These are phyloP conservation scores for Ceratocystis ficicola DNA, from an alignment of 2,329 filamentous ascomycete genomes.

Conservation along the genomic window DNA sequence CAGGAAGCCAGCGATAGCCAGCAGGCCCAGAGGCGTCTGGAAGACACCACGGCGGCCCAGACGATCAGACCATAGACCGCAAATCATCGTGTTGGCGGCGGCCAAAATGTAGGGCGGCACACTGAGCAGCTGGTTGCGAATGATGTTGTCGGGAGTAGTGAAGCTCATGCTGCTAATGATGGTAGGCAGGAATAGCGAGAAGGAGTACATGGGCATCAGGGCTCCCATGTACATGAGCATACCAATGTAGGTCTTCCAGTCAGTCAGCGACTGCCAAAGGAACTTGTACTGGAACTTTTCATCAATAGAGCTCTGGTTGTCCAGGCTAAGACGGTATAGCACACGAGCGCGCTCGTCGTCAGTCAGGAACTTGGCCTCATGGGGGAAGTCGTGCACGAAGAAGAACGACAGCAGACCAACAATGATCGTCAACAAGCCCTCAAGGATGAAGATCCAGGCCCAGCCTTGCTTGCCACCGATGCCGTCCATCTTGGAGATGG, in stretches of 20 bases:
- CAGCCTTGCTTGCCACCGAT: slow-evolving; percentile 45
- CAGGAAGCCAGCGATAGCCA: slow-evolving; percentile 63
- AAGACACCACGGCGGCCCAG: slow-evolving; percentile 62
- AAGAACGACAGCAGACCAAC: slow-evolving; percentile 59
- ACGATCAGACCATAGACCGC: slow-evolving; percentile 61
- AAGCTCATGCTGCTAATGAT: slow-evolving; percentile 51
- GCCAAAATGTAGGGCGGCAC: slow-evolving; percentile 34
- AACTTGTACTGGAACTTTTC: slow-evolving; percentile 64
- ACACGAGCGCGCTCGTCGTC: slow-evolving; percentile 59
- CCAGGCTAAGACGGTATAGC: slow-evolving; percentile 53
- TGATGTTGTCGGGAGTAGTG: slow-evolving; percentile 28
- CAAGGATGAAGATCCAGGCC: slow-evolving; percentile 57
- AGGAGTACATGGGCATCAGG: slow-evolving; percentile 60
- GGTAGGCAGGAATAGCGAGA: slow-evolving; percentile 65
- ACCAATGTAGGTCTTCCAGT: slow-evolving; percentile 73
- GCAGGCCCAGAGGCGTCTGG: slow-evolving; percentile 58
- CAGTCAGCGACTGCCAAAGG: slow-evolving; percentile 58
- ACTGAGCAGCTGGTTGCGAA: slow-evolving; percentile 37
- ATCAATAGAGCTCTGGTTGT: slow-evolving; percentile 63
- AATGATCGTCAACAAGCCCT: slow-evolving; percentile 57
- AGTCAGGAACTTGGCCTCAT: slow-evolving; percentile 60
- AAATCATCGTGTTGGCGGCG: slow-evolving; percentile 30
- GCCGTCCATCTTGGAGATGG: slow-evolving; percentile 57
- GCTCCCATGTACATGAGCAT: slow-evolving; percentile 69
- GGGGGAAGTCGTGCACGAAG: slow-evolving; percentile 74